Percentiles rank a stretch among this genome's conserved stretches.
Conservation (phyloP, 805 yeast species). For the Metschnikowia sp. region DNA sequence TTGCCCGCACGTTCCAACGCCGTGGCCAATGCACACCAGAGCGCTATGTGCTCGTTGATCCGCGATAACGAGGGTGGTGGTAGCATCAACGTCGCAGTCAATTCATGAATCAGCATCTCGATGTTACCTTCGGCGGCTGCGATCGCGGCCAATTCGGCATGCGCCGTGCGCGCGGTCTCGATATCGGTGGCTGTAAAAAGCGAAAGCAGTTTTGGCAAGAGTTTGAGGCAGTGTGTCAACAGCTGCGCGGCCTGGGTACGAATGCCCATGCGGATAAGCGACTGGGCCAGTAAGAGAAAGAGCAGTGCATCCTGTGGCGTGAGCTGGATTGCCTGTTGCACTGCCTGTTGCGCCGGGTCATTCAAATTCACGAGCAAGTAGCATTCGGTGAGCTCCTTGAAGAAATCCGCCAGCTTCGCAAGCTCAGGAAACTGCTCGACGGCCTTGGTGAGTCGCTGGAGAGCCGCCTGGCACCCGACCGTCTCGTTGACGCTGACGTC, state of each 20-base stretch:
- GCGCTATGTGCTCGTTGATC: slow-evolving; percentile 44
- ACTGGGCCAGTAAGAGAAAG: slow-evolving; percentile 49
- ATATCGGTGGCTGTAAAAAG: slow-evolving; percentile 32
- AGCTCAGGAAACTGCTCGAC: slow-evolving; percentile 37
- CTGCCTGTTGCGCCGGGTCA: slow-evolving; percentile 51
- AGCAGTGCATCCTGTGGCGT: slow-evolving; percentile 42
- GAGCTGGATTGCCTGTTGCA: slow-evolving; percentile 40
- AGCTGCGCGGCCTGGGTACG: slow-evolving; percentile 46
- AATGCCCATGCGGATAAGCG: slow-evolving; percentile 42
- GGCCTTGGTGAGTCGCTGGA: slow-evolving; percentile 38
- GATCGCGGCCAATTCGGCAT: slow-evolving; percentile 55
- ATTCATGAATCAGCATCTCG: slow-evolving; percentile 48
- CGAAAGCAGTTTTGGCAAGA: slow-evolving; percentile 33
- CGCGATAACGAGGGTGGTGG: slow-evolving; percentile 47
- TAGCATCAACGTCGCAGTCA: slow-evolving; percentile 47
- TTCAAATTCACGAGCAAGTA: slow-evolving; percentile 44
- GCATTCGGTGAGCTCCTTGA: slow-evolving; percentile 52
- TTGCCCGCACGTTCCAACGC: slow-evolving; percentile 52
- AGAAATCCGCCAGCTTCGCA: slow-evolving; percentile 36
- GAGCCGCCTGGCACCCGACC: slow-evolving; percentile 37
- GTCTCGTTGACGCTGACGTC: slow-evolving; percentile 38
- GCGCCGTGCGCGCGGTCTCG: slow-evolving; percentile 50
- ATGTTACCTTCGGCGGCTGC: slow-evolving; percentile 49
- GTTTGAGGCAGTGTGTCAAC: slow-evolving; percentile 42
- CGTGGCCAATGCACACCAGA: slow-evolving; percentile 53